Evolutionary conservation across 2,329 filamentous ascomycete genomes (phyloP).

Genomic region (Chaetomiaceae sp.): DNA sequence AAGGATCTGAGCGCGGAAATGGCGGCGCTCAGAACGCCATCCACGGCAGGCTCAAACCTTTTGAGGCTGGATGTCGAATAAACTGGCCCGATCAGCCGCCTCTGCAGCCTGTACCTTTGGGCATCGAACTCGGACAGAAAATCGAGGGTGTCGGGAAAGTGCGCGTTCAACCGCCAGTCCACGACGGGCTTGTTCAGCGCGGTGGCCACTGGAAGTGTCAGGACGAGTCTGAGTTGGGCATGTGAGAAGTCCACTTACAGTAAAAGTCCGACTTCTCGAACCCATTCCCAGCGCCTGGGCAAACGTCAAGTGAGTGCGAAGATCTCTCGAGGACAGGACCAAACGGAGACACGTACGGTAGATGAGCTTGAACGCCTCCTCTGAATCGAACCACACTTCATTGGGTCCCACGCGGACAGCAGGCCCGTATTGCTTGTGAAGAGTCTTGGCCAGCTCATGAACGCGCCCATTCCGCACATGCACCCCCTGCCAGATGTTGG

Average conservation of each 20-base stretch:
- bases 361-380: conserved; percentile 44
- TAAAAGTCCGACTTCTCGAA: conserved; percentile 53
- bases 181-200: conserved; percentile 40
- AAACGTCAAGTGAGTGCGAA: neutral
- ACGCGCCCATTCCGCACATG: conserved; percentile 43
- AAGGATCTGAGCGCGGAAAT: conserved; percentile 36
- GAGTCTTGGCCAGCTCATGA: conserved; percentile 36
- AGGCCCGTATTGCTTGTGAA: conserved; percentile 47
- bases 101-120: conserved; percentile 45
- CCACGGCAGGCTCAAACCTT: conserved; percentile 40
- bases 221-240: neutral
- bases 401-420: conserved; percentile 51
- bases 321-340: too few species aligned
- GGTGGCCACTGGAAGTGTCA: conserved; percentile 39
- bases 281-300: conserved; percentile 41
- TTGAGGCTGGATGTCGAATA: conserved; percentile 42
- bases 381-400: conserved; percentile 49
- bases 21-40: conserved; percentile 36
- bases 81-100: conserved; percentile 45
- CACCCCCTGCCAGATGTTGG: conserved; percentile 45
- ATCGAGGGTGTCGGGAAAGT: conserved; percentile 45
- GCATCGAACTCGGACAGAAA: conserved; percentile 47
- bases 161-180: conserved; percentile 34
- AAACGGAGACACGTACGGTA: conserved; percentile 40
- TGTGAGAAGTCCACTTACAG: conserved; percentile 31